phyloP scores from a whole-genome alignment of 305 asterid genomes.

The Fraxinus sp. region DNA sequence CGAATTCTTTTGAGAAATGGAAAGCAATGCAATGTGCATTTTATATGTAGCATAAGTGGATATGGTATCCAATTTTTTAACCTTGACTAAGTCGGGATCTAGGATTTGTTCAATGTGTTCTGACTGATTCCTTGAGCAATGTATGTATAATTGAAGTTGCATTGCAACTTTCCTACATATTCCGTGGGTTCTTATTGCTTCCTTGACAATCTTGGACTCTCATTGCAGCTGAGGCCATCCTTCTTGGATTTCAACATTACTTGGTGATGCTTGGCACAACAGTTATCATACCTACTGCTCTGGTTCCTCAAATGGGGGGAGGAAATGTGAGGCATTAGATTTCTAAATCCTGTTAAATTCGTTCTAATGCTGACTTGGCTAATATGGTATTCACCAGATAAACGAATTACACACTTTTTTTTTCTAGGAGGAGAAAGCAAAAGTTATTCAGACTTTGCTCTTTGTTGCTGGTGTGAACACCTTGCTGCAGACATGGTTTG shows the following conservation, averaged over 20 bases:
- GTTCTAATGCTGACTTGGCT: neutral
- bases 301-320: conserved; percentile 98
- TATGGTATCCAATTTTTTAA: neutral
- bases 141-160: neutral
- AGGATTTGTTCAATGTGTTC: neutral
- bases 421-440: conserved; percentile 86
- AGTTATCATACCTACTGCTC: conserved; percentile 86
- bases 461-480: conserved; percentile 90
- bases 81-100: neutral
- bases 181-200: neutral
- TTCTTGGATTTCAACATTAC: conserved; percentile 92
- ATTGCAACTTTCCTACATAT: neutral
- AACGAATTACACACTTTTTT: neutral
- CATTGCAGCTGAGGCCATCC: conserved; percentile 88
- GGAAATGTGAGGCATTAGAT: conserved; percentile 73
- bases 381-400: neutral
- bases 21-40: neutral
- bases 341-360: neutral
- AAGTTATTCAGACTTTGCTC: conserved; percentile 81
- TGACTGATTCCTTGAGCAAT: neutral
- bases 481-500: conserved; percentile 77
- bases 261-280: conserved; percentile 88
- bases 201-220: conserved; percentile 23
- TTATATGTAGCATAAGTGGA: neutral
- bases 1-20: neutral